Conservation (phyloP, 306 rosid species). For the Glycyrrhiza uralensis region DNA sequence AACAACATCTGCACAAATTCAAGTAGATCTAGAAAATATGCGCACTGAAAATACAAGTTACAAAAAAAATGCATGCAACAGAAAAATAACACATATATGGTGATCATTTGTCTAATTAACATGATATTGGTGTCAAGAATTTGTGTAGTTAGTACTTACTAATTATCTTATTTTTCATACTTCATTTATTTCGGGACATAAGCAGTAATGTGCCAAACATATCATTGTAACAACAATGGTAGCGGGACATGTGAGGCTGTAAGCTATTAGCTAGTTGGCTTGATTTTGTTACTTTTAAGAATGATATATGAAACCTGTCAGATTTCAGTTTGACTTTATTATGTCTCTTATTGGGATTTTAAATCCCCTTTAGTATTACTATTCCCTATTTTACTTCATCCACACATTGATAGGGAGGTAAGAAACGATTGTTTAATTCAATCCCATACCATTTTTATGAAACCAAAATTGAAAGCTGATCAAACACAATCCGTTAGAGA, state of each 20-base stretch:
- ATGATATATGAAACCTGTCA: not conserved
- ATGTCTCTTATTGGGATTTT: not conserved
- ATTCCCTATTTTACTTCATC: not conserved
- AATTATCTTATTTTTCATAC: not conserved
- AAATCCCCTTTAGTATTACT: not conserved
- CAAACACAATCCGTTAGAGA: too few species aligned
- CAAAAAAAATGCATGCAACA: not conserved
- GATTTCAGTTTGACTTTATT: not conserved
- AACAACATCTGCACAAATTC: not conserved
- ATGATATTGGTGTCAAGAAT: not conserved
- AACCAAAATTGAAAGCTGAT: constrained; percentile 10
- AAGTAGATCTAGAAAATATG: not conserved
- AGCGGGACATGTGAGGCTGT: not conserved
- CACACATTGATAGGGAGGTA: not conserved
- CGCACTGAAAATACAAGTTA: not conserved
- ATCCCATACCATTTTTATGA: not conserved
- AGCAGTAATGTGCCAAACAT: not conserved
- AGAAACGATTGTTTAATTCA: not conserved
- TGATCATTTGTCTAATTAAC: not conserved
- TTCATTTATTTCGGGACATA: not conserved
- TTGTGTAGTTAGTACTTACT: not conserved
- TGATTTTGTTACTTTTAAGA: not conserved
- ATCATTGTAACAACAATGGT: not conserved
- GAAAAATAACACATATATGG: not conserved
- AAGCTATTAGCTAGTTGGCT: not conserved